Evolutionary conservation across 768 basidiomycete species (phyloP).

Genomic region (Tylopilus intermedius): DNA sequence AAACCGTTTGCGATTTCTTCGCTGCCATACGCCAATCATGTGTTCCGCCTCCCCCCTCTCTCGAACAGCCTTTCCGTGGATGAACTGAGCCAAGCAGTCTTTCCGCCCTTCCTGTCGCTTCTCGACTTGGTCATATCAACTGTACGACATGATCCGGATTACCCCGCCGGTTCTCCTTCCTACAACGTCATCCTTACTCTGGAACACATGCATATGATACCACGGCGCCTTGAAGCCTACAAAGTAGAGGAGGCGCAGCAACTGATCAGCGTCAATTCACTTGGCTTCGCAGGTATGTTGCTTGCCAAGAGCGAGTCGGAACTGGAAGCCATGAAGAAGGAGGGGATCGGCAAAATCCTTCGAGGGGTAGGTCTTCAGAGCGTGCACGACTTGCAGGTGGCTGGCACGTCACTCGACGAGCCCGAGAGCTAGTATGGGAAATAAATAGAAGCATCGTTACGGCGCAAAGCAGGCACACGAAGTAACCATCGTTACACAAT

Average conservation of each 20-base stretch:
- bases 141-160: constrained; percentile 59
- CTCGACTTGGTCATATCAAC: constrained; percentile 75
- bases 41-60: constrained; percentile 45
- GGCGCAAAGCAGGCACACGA: constrained; percentile 1
- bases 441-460: not conserved
- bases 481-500: not conserved
- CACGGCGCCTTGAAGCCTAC: constrained; percentile 64
- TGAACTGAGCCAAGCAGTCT: constrained; percentile 48
- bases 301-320: constrained; percentile 81
- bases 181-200: constrained; percentile 81
- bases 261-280: constrained; percentile 69
- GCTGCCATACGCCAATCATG: constrained; percentile 79
- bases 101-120: constrained; percentile 62
- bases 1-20: constrained; percentile 64
- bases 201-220: constrained; percentile 83
- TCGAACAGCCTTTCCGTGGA: constrained; percentile 24
- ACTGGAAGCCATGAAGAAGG: constrained; percentile 59
- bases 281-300: constrained; percentile 87
- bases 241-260: constrained; percentile 49
- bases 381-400: constrained; percentile 63
- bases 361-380: constrained; percentile 59
- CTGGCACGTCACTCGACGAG: constrained; percentile 40
- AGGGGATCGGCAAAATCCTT: constrained; percentile 61
- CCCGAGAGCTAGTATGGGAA: constrained; percentile 13
- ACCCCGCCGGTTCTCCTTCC: constrained; percentile 62